Conservation (phyloP, 306 rosid genomes). For the Castanea sativa region DNA sequence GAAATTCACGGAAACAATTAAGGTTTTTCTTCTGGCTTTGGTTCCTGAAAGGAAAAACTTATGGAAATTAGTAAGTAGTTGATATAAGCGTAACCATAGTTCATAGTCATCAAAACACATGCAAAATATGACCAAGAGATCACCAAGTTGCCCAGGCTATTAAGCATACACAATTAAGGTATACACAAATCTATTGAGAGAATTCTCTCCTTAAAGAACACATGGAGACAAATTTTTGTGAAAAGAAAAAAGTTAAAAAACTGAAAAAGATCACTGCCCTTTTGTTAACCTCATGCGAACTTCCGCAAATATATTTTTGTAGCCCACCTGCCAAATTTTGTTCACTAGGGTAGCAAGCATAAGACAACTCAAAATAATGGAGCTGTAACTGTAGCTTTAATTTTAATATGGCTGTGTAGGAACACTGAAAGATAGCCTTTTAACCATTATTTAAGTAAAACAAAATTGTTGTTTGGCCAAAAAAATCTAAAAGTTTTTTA, state of each 20-base stretch:
- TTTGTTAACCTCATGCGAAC: background rate
- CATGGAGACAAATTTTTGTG: background rate
- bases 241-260: background rate
- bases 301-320: too few species aligned
- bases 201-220: background rate
- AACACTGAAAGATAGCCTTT: too few species aligned
- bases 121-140: background rate
- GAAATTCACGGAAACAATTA: slow-evolving; percentile 51
- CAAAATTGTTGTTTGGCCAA: background rate
- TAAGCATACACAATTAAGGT: background rate
- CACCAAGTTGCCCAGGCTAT: slow-evolving; percentile 8
- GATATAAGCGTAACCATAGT: background rate
- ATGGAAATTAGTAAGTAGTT: background rate
- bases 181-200: background rate
- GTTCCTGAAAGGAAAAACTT: slow-evolving; percentile 53
- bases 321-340: background rate
- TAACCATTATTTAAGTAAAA: background rate
- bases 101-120: background rate
- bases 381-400: background rate
- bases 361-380: background rate
- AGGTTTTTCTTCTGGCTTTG: slow-evolving; percentile 58
- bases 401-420: background rate
- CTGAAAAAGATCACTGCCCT: background rate
- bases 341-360: background rate
- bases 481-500: too few species aligned